Evolutionary conservation across 768 basidiomycete species (phyloP).

Genomic region (Phlegmacium glaucopus): DNA sequence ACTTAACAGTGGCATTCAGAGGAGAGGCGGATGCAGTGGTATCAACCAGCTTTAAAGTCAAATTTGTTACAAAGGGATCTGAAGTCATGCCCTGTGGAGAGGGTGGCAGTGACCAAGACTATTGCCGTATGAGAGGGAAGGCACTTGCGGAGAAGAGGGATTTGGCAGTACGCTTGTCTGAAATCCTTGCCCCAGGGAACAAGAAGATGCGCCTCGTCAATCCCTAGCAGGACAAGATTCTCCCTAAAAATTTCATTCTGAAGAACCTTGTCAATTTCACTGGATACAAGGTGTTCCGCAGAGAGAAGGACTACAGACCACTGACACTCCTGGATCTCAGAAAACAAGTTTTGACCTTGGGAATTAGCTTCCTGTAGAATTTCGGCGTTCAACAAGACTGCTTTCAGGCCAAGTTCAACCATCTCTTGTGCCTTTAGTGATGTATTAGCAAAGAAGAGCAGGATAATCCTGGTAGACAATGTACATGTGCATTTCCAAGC

Average conservation of each 20-base stretch:
- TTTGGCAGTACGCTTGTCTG: no score
- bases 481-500: constrained; percentile 20
- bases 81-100: constrained; percentile 5
- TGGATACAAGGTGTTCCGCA: constrained; percentile 11
- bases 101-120: constrained; percentile 12
- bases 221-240: constrained; percentile 15
- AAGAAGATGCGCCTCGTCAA: constrained; percentile 18
- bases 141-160: no score
- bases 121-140: constrained; percentile 4
- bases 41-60: constrained; percentile 3
- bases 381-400: constrained; percentile 16
- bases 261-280: constrained; percentile 11
- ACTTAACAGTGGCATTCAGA: constrained; percentile 10
- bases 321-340: constrained; percentile 12
- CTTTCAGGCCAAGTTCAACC: constrained; percentile 11
- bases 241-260: constrained; percentile 8
- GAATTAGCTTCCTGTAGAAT: constrained; percentile 7
- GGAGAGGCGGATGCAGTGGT: constrained; percentile 5
- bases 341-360: constrained; percentile 13
- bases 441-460: neutral
- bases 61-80: constrained; percentile 6
- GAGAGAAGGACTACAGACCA: constrained; percentile 19
- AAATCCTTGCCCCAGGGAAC: constrained; percentile 7
- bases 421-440: constrained; percentile 14
- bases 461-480: neutral